A percentile compares a stretch with the other conserved stretches of the same genome.
Evolutionary conservation across 1,284 basidiomycete species (phyloP).

Genomic region (Golubevia sp.): DNA sequence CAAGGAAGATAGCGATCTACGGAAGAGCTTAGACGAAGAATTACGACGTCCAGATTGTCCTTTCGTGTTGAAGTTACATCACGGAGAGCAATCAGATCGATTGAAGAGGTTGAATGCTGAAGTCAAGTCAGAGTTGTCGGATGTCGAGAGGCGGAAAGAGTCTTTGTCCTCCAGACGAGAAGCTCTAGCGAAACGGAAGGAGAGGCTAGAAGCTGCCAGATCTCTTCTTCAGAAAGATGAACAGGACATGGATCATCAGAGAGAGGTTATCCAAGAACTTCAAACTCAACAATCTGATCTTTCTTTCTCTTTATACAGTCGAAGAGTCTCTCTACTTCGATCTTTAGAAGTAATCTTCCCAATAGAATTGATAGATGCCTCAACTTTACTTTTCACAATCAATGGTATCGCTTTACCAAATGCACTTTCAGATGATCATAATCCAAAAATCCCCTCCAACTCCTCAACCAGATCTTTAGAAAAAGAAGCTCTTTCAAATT

Average conservation of each 20-base stretch:
- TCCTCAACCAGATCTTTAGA: too few relatives aligned
- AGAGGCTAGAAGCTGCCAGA: not conserved
- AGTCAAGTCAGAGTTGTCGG: not conserved
- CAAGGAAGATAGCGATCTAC: not conserved
- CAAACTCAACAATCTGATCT: not conserved
- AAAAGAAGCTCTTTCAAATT: too few relatives aligned
- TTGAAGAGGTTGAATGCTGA: not conserved
- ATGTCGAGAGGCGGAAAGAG: not conserved
- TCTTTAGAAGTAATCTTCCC: slow-evolving; percentile 52
- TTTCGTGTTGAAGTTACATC: not conserved
- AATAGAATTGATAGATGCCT: slow-evolving; percentile 46
- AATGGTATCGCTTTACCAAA: slow-evolving; percentile 46
- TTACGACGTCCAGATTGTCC: not conserved
- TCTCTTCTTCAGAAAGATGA: not conserved
- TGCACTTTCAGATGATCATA: slow-evolving; percentile 12
- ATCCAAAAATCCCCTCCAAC: too few relatives aligned
- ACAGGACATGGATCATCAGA: not conserved
- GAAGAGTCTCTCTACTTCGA: slow-evolving; percentile 31
- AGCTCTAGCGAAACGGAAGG: not conserved
- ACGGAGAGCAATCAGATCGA: not conserved
- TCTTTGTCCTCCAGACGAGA: not conserved
- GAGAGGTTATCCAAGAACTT: not conserved
- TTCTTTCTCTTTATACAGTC: not conserved
- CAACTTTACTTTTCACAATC: slow-evolving; percentile 51
- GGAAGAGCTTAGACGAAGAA: not conserved